These are phyloP conservation scores for Picochlorum sp. DNA, from an alignment of 139 green algal genomes.

Conservation along the genomic window DNA sequence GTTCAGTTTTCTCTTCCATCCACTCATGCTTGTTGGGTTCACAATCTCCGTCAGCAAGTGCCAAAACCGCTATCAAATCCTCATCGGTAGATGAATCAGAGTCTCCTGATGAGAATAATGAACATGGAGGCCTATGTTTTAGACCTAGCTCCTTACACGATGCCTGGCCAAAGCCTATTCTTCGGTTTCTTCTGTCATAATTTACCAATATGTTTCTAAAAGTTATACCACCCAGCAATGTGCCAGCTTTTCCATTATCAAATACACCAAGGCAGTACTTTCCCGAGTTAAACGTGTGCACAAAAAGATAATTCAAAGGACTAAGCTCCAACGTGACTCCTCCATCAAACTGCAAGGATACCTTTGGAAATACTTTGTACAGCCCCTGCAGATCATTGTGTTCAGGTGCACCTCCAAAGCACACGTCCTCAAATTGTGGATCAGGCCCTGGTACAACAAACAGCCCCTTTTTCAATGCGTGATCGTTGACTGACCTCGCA, in stretches of 20 bases:
- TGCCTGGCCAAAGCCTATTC: constrained; percentile 44
- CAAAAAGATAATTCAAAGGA: constrained; percentile 84
- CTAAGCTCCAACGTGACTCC: constrained; percentile 26
- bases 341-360: constrained; percentile 44
- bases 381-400: constrained; percentile 28
- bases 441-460: constrained; percentile 17
- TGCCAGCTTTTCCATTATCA: constrained; percentile 67
- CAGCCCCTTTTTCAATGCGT: constrained; percentile 5
- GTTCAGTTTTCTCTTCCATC: neutral
- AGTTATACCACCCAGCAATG: constrained; percentile 75
- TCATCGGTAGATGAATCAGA: neutral
- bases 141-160: constrained; percentile 28
- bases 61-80: neutral
- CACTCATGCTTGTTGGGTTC: neutral
- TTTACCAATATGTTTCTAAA: constrained; percentile 69
- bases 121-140: constrained; percentile 15
- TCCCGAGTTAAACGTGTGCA: constrained; percentile 36
- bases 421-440: constrained; percentile 77
- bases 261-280: constrained; percentile 88
- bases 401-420: constrained; percentile 47
- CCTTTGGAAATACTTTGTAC: constrained; percentile 46
- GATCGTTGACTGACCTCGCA: constrained; percentile 17
- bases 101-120: neutral
- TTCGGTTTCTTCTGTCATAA: constrained; percentile 41
- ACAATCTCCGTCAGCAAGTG: neutral